Base-by-base conservation (phyloP, 176 grass and related monocot species). In the sorghum (Sorghum bicolor) region DNA sequence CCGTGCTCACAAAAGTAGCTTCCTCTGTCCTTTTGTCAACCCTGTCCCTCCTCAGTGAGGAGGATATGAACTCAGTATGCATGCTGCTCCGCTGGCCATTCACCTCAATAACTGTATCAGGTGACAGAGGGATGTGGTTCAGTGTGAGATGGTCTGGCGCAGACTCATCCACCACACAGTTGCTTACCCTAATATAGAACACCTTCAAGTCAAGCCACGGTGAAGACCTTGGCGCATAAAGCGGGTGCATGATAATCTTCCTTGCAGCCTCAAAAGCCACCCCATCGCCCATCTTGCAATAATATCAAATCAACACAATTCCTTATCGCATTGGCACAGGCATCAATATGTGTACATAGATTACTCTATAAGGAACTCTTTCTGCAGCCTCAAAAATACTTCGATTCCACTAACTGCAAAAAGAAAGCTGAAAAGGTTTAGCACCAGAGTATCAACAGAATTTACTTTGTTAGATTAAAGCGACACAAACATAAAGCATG, bases 241-340 rank as follows among this genome's bases (percentile, higher is more conserved):
- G 93, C 1, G 96, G 93, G 69, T 94, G 96, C 86, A 95, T 91
- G 74, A 98, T 95, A 66, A 98, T 95, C 88, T 93, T 98, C 79
- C 89, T 92, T 1, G 84, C 87, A 29, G 85, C 85, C 68, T 97
- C 87, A 14, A 90, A 86, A 63, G 88, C 84, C 84, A 83, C 61
- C 61, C 80, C 68, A 2, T 90, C 84, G 0, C 60, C 80, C 88
- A 90, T 90, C 60, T 80, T 74, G 28, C 38, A 43, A n/a, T 31
- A 61, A 38, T 63, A 61, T 19, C 15, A 29, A 82, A 31, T 25
- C 2, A 2, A 70, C 38, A 38, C 15, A 64, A 10, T 68, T 78
- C 43, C 64, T 77, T 90, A 79, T 50, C 5, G 64, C 9, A 52
- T 44, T 26, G 61, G 16, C 30, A 83, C 24, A 0, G 64, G 37